These are phyloP conservation scores for Eucalyptus marginata DNA, from an alignment of 345 rosid genomes.

Conservation along the genomic window DNA sequence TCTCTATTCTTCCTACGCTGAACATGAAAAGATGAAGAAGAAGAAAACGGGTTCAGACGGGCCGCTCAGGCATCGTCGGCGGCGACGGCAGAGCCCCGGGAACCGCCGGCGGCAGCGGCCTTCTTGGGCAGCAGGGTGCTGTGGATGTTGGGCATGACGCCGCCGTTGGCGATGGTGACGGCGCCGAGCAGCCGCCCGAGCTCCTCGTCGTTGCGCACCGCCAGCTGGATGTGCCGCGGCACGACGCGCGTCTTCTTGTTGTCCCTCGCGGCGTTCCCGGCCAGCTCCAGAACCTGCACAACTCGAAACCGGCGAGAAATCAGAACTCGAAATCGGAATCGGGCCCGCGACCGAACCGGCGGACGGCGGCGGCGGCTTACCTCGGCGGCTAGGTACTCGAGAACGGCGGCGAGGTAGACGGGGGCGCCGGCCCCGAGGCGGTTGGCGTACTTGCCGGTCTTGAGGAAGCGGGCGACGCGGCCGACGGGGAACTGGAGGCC, in stretches of 20 bases:
- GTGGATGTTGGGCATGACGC: conserved; percentile 13
- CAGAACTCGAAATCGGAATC: not conserved
- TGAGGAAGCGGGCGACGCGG: conserved; percentile 13
- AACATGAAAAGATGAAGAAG: not conserved
- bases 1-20: not conserved
- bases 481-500: conserved; percentile 7
- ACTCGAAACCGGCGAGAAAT: not conserved
- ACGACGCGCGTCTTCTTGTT: conserved; percentile 19
- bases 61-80: not conserved
- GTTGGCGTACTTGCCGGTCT: conserved; percentile 11
- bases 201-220: conserved; percentile 23
- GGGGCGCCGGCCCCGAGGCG: not conserved
- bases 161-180: conserved; percentile 12
- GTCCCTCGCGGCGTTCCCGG: conserved; percentile 15
- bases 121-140: conserved; percentile 1
- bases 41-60: not conserved
- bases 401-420: conserved; percentile 14
- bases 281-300: conserved; percentile 20
- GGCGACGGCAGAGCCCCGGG: not conserved
- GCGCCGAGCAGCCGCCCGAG: conserved; percentile 5
- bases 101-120: not conserved
- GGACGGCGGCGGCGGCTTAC: not conserved
- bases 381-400: not conserved
- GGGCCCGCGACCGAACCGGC: not conserved
- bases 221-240: conserved; percentile 21